Base-by-base conservation (phyloP, 116 monocot species). In the Dioscorea cayenensis region DNA sequence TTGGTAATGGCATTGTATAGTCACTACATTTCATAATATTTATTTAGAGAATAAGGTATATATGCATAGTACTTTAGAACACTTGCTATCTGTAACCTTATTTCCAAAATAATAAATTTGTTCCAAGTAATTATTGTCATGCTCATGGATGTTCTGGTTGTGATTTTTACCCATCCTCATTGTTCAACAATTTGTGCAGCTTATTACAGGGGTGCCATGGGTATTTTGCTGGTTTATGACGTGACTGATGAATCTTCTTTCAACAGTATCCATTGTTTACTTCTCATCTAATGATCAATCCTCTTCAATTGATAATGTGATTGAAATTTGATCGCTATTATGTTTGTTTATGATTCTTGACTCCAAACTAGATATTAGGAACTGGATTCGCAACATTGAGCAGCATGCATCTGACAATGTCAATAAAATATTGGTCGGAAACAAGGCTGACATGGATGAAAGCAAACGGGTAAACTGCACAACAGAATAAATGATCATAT, bases 391-490 rank as follows among this genome's bases (percentile, higher is more conserved):
- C 64, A 94, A 94, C 59, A 94, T 94, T 69, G 93, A 93, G 68
- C 93, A 93, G 32, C 89, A 93, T 80, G 93, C 89, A 66, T 93
- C 93, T 68, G 89, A 90, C 78, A 94, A 84, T 67, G 94, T 94
- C 48, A 90, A 94, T 77, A 94, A 94, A 71, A 87, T 94, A 59
- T 69, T 94, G 71, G 90, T 94, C 7, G 94, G 94, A 0, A 94
- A 94, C 75, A 94, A 94, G 64, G 87, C 93, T 72, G 93, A 93
- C 70, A 93, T 93, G 89, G 93, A 89, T 79, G 89, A 93, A 81
- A 93, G 93, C 85, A 94, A 94, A 81, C 80, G 90, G 83, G 94
- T 90, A 84, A 16, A 21, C 12, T 2, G 0, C 13, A 5, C 28
- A 1, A 12, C 17, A 16, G 5, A 55, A 55, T 16, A 55, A 16